Evolutionary conservation across 78 protist genomes (phyloP).

Genomic region (Polysphondylium violaceum): DNA sequence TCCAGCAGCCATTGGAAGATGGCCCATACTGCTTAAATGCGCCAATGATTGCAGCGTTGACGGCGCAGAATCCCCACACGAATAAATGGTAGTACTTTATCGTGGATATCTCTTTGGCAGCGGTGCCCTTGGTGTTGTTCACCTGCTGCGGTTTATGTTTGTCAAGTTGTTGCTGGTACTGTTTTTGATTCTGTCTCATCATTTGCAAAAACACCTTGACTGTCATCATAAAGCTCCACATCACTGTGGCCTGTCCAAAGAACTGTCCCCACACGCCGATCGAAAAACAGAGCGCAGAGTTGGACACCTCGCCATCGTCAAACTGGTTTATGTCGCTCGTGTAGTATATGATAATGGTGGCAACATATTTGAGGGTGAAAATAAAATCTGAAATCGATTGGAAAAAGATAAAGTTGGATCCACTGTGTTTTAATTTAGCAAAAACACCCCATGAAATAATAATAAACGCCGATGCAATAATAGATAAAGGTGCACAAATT

Average conservation of each 20-base stretch:
- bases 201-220: conserved; percentile 39
- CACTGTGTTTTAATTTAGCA: conserved; percentile 41
- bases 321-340: conserved; percentile 30
- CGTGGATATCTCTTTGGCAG: too few species aligned
- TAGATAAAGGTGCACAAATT: conserved; percentile 50
- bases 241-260: conserved; percentile 54
- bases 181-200: neutral
- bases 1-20: conserved; percentile 67
- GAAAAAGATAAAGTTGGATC: conserved; percentile 43
- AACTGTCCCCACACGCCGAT: conserved; percentile 46
- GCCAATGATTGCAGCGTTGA: conserved; percentile 41
- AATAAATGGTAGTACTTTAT: conserved; percentile 48
- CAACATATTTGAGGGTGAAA: conserved; percentile 43
- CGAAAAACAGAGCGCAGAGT: neutral
- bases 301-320: neutral
- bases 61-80: conserved; percentile 56
- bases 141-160: neutral
- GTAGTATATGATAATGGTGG: conserved; percentile 40
- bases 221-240: conserved; percentile 67
- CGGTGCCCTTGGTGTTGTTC: neutral
- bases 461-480: conserved; percentile 44
- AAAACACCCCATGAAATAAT: conserved; percentile 48
- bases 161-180: neutral
- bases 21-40: conserved; percentile 60
- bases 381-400: conserved; percentile 52